Percentiles rank a stretch among this genome's conserved stretches.
These are phyloP conservation scores for Trypanosoma scelopori DNA, from an alignment of 208 protist genomes.

Conservation along the genomic window DNA sequence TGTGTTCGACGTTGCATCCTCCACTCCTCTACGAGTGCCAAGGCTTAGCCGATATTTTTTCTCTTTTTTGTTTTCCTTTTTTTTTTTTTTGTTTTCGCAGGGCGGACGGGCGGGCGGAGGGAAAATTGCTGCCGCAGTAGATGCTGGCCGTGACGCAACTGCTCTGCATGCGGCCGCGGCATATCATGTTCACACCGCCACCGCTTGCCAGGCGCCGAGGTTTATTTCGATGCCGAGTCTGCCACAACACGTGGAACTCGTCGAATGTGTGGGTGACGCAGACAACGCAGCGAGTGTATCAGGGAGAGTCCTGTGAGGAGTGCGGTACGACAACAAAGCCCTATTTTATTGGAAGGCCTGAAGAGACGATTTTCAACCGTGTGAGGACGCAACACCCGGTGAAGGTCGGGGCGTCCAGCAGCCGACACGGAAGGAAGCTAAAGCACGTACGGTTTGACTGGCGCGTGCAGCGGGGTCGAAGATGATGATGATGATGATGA, in stretches of 20 bases:
- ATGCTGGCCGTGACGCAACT: conserved; percentile 55
- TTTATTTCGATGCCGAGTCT: conserved; percentile 70
- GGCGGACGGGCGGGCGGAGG: no score
- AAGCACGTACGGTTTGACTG: conserved; percentile 80
- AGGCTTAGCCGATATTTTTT: no score
- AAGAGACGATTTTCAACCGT: conserved; percentile 87
- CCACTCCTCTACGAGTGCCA: no score
- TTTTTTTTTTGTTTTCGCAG: not conserved
- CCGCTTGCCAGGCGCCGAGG: conserved; percentile 69
- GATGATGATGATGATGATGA: not conserved
- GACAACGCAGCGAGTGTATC: conserved; percentile 87
- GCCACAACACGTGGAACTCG: conserved; percentile 65
- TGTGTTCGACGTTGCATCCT: no score
- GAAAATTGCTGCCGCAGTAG: not conserved
- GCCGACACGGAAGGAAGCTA: conserved; percentile 63
- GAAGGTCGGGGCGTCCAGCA: conserved; percentile 67
- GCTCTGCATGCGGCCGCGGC: conserved; percentile 64
- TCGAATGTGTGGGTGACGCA: conserved; percentile 87
- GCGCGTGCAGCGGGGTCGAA: conserved; percentile 56
- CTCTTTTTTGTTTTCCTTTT: not conserved
- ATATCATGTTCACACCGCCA: conserved; percentile 88
- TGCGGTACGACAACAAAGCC: conserved; percentile 87
- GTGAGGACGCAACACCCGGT: conserved; percentile 68
- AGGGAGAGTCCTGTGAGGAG: conserved; percentile 81
- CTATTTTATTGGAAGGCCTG: conserved; percentile 77